Percentiles rank a stretch among this genome's conserved stretches.
Conservation (phyloP, 257 asterid species). For the Rauvolfia tetraphylla region DNA sequence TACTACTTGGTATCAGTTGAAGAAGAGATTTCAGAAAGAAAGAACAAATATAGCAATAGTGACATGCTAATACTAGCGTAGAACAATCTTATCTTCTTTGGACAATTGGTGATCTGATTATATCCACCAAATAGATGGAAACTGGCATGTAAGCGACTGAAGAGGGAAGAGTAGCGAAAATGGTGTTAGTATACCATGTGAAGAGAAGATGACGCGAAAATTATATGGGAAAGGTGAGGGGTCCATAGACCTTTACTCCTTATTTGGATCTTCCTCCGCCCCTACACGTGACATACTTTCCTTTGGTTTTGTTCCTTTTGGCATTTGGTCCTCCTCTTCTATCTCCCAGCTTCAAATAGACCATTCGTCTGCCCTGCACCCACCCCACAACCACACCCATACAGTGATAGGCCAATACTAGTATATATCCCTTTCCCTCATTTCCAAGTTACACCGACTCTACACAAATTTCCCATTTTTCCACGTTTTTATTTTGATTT, state of each 20-base stretch:
- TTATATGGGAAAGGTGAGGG: background rate
- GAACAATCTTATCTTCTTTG: conserved; percentile 31
- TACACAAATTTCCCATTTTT: background rate
- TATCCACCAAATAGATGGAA: conserved; percentile 33
- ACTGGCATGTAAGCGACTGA: conserved; percentile 64
- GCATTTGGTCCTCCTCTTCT: conserved; percentile 15
- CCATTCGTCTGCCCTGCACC: conserved; percentile 18
- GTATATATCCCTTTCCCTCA: conserved; percentile 3
- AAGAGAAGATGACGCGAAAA: conserved; percentile 5
- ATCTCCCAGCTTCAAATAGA: conserved; percentile 27
- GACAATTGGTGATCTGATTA: conserved; percentile 21
- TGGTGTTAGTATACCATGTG: conserved; percentile 35
- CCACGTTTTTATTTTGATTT: background rate
- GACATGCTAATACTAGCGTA: background rate
- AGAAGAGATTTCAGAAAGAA: too few relatives aligned
- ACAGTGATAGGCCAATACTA: background rate
- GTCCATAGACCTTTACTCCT: conserved; percentile 24
- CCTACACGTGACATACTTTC: conserved; percentile 34
- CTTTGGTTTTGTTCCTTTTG: conserved; percentile 17
- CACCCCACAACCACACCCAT: conserved; percentile 6
- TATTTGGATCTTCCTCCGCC: conserved; percentile 25
- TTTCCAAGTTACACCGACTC: conserved; percentile 6
- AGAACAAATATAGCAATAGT: too few relatives aligned
- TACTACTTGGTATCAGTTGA: too few relatives aligned
- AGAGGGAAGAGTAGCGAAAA: conserved; percentile 24